phyloP scores from a whole-genome alignment of 768 basidiomycete species.

The Lactifluus piperatus region DNA sequence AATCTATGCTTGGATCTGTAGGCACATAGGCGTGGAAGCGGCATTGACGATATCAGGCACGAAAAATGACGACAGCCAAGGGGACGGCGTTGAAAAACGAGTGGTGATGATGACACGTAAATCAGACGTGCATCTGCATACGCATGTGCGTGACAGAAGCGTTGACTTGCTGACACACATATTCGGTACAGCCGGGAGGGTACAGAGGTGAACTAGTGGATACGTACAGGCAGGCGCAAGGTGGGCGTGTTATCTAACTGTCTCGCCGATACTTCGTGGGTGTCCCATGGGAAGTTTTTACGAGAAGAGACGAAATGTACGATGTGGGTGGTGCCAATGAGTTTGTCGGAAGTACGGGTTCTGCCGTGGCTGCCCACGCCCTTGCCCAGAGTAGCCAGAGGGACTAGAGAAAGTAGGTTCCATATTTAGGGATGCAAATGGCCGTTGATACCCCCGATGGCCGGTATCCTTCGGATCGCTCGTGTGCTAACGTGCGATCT shows the following conservation, averaged over 20 bases:
- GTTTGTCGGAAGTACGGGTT: no score
- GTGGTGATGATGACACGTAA: neutral
- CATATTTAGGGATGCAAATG: neutral
- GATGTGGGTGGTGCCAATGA: neutral
- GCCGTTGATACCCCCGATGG: neutral
- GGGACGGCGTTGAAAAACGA: neutral
- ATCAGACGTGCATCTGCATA: neutral
- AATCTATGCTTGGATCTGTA: neutral
- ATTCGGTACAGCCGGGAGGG: neutral
- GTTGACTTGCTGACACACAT: neutral
- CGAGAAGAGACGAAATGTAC: neutral
- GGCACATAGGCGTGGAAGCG: neutral
- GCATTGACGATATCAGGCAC: neutral
- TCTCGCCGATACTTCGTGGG: neutral
- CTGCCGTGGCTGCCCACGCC: neutral
- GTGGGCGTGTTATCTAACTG: neutral
- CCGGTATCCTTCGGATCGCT: neutral
- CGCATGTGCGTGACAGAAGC: neutral
- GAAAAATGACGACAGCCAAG: neutral
- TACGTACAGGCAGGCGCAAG: neutral
- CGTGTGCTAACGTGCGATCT: slow-evolving; percentile 1
- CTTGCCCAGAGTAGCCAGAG: neutral
- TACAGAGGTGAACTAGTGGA: neutral
- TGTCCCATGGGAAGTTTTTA: neutral
- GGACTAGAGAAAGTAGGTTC: neutral